phyloP scores from a whole-genome alignment of 2,329 filamentous ascomycete species.

The Plenodomus biglobosus region DNA sequence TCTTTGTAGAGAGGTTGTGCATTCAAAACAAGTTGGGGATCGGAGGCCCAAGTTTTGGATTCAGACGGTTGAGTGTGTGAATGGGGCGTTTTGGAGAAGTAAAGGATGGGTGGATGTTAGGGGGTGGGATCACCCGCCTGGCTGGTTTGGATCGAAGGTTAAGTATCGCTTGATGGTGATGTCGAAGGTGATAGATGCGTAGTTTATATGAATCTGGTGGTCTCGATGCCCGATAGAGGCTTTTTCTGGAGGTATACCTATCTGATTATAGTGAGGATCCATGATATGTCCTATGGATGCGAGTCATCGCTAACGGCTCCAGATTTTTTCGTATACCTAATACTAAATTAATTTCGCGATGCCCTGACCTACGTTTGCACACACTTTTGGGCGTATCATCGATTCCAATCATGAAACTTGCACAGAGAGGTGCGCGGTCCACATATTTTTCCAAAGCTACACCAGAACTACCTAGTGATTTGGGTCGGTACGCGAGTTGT shows the following conservation, averaged over 20 bases:
- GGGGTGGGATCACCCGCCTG: constrained; percentile 4
- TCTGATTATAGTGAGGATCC: too few relatives aligned
- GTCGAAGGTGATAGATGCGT: constrained; percentile 2
- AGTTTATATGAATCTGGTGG: too few relatives aligned
- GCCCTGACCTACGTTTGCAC: constrained; percentile 52
- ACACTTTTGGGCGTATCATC: constrained; percentile 52
- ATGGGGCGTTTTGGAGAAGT: constrained; percentile 9
- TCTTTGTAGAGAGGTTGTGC: constrained; percentile 5
- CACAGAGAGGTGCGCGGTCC: constrained; percentile 50
- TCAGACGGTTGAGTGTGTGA: constrained; percentile 11
- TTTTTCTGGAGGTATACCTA: too few relatives aligned
- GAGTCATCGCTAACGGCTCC: not conserved
- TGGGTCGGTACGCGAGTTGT: constrained; percentile 48
- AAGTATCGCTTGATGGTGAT: constrained; percentile 10
- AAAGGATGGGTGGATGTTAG: constrained; percentile 6
- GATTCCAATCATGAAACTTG: constrained; percentile 52
- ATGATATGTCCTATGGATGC: too few relatives aligned
- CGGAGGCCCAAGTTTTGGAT: constrained; percentile 6
- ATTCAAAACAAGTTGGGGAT: not conserved
- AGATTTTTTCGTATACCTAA: constrained; percentile 47
- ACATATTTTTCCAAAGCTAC: constrained; percentile 47
- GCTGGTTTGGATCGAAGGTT: constrained; percentile 9
- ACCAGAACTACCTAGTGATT: constrained; percentile 52
- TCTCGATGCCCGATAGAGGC: too few relatives aligned
- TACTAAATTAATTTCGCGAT: constrained; percentile 51